A percentile compares a stretch with the other conserved stretches of the same genome.
These are phyloP conservation scores for Potentilla sterilis DNA, from an alignment of 306 rosid genomes.

Conservation along the genomic window DNA sequence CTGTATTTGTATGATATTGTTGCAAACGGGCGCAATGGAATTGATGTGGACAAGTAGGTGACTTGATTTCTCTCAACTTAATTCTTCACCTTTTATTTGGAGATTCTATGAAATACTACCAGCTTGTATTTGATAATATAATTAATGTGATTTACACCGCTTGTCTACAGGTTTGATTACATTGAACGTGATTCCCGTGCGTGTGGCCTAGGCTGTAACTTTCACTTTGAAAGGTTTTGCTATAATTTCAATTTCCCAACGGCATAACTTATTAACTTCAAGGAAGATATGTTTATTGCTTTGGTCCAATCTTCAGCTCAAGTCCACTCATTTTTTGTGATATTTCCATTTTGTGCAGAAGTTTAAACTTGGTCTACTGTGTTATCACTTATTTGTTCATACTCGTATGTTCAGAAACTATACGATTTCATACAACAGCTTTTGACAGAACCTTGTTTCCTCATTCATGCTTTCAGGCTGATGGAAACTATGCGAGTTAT, in stretches of 20 bases:
- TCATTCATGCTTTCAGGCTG: constrained; percentile 51
- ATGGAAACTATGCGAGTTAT: constrained; percentile 83
- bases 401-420: constrained; percentile 3
- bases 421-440: neutral
- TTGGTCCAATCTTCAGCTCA: constrained; percentile 20
- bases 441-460: constrained; percentile 13
- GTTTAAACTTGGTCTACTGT: constrained; percentile 17
- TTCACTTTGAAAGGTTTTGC: constrained; percentile 71
- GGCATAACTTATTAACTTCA: constrained; percentile 7
- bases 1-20: constrained; percentile 87
- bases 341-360: neutral
- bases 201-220: constrained; percentile 88
- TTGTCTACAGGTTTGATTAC: constrained; percentile 78
- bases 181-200: constrained; percentile 89
- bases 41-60: constrained; percentile 89
- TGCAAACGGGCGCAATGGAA: constrained; percentile 93
- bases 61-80: constrained; percentile 16
- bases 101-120: constrained; percentile 12
- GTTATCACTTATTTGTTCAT: constrained; percentile 13
- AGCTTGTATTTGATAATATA: constrained; percentile 9
- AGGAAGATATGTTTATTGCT: constrained; percentile 12
- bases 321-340: constrained; percentile 7
- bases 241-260: constrained; percentile 12
- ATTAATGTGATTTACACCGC: constrained; percentile 7
- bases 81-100: neutral